Conservation (phyloP, 2,329 filamentous ascomycete genomes). For the Chaetothyriales sp. region DNA sequence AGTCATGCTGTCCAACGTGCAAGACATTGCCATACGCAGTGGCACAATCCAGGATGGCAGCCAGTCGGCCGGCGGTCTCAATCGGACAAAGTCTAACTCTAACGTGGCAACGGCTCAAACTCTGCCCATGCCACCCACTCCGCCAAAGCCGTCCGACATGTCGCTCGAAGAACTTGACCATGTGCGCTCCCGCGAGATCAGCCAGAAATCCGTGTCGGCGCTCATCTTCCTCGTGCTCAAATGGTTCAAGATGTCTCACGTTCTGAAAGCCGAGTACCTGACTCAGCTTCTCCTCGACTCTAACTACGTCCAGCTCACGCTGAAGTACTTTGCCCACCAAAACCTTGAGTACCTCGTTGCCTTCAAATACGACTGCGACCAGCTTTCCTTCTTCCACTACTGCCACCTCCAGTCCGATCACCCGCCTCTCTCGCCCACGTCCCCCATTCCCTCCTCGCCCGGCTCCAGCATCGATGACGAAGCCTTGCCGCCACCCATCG, state of each 20-base stretch:
- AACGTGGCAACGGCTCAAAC: conserved; percentile 10
- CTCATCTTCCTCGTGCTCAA: conserved; percentile 78
- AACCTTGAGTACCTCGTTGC: conserved; percentile 85
- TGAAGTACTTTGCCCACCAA: conserved; percentile 89
- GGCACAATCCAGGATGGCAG: conserved; percentile 33
- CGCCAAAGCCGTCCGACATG: conserved; percentile 20
- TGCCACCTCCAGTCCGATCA: conserved; percentile 63
- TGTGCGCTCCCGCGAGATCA: conserved; percentile 70
- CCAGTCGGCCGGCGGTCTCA: conserved; percentile 32
- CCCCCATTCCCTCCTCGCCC: conserved; percentile 17
- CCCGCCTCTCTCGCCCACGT: conserved; percentile 24
- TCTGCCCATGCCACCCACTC: conserved; percentile 16
- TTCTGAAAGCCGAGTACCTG: conserved; percentile 91
- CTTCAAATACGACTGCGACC: conserved; percentile 66
- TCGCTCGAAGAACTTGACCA: conserved; percentile 66
- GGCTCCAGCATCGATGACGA: conserved; percentile 47
- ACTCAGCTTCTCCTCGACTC: conserved; percentile 87
- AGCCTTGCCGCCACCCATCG: conserved; percentile 70
- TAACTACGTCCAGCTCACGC: conserved; percentile 80
- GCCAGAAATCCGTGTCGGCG: conserved; percentile 81
- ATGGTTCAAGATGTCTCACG: conserved; percentile 90
- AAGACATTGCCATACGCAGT: conserved; percentile 52
- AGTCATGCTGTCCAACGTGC: conserved; percentile 75
- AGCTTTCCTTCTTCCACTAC: conserved; percentile 87
- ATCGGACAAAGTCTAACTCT: conserved; percentile 17